These are phyloP conservation scores for Lasiosphaeria ovina DNA, from an alignment of 495 filamentous ascomycete genomes.

Conservation along the genomic window DNA sequence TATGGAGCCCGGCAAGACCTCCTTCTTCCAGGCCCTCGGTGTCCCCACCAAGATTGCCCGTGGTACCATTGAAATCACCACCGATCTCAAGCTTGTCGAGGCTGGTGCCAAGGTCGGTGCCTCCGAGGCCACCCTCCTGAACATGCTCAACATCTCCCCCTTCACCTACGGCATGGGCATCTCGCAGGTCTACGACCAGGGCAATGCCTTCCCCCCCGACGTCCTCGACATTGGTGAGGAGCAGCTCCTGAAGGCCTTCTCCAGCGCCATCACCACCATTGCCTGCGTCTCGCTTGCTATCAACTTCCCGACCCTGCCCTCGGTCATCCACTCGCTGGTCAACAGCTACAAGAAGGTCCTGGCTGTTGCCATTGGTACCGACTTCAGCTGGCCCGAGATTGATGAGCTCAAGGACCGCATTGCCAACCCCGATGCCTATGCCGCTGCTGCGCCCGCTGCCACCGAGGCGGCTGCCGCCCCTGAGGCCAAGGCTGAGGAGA, in stretches of 20 bases:
- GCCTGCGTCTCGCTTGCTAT: conserved; percentile 84
- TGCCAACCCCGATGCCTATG: conserved; percentile 95
- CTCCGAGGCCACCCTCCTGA: conserved; percentile 96
- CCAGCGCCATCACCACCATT: conserved; percentile 79
- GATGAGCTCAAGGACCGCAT: conserved; percentile 98
- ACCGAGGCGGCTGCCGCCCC: conserved; percentile 53
- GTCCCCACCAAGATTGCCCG: conserved; percentile 99
- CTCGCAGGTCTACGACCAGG: conserved; percentile 90
- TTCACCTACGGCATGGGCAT: conserved; percentile 99
- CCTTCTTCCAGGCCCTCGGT: conserved; percentile 99
- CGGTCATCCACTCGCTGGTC: conserved; percentile 89
- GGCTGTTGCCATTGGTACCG: conserved; percentile 84
- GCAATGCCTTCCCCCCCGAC: conserved; percentile 78
- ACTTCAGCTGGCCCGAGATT: conserved; percentile 93
- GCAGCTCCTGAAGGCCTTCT: conserved; percentile 83
- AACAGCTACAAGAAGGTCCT: conserved; percentile 98
- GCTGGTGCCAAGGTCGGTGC: conserved; percentile 90
- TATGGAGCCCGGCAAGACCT: conserved; percentile 99
- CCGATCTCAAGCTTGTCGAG: conserved; percentile 96
- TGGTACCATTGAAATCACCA: conserved; percentile 99
- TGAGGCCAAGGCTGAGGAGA: conserved; percentile 58
- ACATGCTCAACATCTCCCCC: conserved; percentile 99
- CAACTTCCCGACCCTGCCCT: conserved; percentile 95
- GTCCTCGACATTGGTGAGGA: conserved; percentile 93
- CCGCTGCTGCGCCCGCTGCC: conserved; percentile 70